These are phyloP conservation scores for Pleurotus tuber-regium DNA, from an alignment of 768 basidiomycete genomes.

Conservation along the genomic window DNA sequence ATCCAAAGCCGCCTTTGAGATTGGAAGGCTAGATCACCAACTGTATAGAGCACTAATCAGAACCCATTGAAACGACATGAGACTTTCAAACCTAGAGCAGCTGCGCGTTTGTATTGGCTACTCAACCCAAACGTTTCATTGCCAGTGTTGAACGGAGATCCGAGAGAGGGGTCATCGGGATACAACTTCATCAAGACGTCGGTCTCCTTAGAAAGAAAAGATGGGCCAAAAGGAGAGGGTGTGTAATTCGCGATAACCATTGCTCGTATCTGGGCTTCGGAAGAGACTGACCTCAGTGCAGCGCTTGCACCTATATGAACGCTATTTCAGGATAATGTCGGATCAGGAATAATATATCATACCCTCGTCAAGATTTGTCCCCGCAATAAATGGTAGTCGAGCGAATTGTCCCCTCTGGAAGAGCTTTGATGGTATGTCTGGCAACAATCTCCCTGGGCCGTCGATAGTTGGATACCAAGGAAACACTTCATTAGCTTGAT, in stretches of 20 bases:
- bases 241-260: conserved; percentile 24
- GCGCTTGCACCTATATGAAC: conserved; percentile 34
- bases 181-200: conserved; percentile 34
- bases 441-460: conserved; percentile 34
- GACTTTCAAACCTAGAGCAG: conserved; percentile 23
- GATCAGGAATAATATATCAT: neutral
- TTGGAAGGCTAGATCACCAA: conserved; percentile 38
- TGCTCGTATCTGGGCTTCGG: conserved; percentile 23
- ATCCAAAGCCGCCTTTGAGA: conserved; percentile 38
- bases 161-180: conserved; percentile 37
- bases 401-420: conserved; percentile 31
- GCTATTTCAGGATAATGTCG: neutral
- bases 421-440: conserved; percentile 34
- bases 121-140: conserved; percentile 40
- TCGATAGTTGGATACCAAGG: conserved; percentile 40
- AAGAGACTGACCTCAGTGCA: conserved; percentile 21
- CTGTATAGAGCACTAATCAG: conserved; percentile 15
- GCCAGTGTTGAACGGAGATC: conserved; percentile 46
- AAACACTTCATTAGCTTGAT: conserved; percentile 23
- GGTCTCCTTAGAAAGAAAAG: conserved; percentile 18
- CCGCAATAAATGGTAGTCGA: conserved; percentile 41
- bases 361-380: conserved; percentile 46
- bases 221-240: conserved; percentile 25
- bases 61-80: too few species aligned
- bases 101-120: conserved; percentile 28